Conservation (phyloP, 768 basidiomycete genomes). For the Calocera cornea region DNA sequence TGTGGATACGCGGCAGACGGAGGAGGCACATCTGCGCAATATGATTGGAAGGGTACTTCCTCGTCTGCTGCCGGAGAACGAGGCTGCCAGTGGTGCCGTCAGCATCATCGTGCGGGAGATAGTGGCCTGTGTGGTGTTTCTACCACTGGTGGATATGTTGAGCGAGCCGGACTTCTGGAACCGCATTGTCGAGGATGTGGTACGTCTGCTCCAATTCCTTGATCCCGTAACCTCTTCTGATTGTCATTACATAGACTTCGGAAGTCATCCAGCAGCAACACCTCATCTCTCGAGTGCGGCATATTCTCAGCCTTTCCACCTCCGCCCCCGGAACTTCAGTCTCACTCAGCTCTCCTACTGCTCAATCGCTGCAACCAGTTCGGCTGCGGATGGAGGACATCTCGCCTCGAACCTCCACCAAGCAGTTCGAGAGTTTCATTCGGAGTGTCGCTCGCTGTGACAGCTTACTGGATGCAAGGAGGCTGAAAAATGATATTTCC, state of each 20-base stretch:
- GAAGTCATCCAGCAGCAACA: conserved; percentile 58
- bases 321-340: conserved; percentile 25
- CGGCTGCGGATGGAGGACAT: conserved; percentile 50
- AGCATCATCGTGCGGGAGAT: conserved; percentile 69
- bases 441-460: conserved; percentile 69
- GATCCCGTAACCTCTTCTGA: conserved; percentile 5
- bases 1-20: conserved; percentile 75
- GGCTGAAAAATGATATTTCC: conserved; percentile 82
- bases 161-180: conserved; percentile 98
- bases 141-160: conserved; percentile 84
- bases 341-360: background rate
- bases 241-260: conserved; percentile 34
- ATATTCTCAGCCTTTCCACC: conserved; percentile 66
- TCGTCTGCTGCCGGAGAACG: conserved; percentile 59
- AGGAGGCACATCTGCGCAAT: conserved; percentile 69
- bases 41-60: conserved; percentile 62
- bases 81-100: conserved; percentile 55
- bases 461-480: conserved; percentile 74
- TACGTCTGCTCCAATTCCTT: conserved; percentile 30
- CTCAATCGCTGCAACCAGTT: conserved; percentile 10
- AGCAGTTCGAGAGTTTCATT: conserved; percentile 84
- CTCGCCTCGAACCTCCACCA: conserved; percentile 63
- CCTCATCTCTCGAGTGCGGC: conserved; percentile 75
- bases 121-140: conserved; percentile 63
- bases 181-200: conserved; percentile 77